These are phyloP conservation scores for Diplosphaera chodatii DNA, from an alignment of 139 green algal species.

Conservation along the genomic window DNA sequence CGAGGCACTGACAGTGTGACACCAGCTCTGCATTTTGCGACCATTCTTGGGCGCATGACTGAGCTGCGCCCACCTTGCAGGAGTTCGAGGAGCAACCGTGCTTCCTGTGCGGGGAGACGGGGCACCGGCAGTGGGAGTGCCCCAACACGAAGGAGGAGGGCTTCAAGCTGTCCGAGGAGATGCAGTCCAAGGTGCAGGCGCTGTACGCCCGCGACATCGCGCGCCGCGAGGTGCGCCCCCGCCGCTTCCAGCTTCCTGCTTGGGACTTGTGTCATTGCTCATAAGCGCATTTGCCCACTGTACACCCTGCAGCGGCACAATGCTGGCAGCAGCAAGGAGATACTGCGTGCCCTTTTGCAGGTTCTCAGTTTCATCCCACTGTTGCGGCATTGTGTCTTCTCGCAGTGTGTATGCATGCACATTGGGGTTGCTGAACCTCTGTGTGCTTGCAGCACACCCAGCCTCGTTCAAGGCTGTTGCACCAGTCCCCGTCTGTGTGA, in stretches of 20 bases:
- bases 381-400: no score
- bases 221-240: background rate
- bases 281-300: slow-evolving; percentile 25
- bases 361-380: no score
- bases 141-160: slow-evolving; percentile 47
- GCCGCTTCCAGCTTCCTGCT: background rate
- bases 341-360: no score
- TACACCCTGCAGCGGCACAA: slow-evolving; percentile 61
- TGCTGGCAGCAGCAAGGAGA: slow-evolving; percentile 48
- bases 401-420: no score
- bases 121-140: slow-evolving; percentile 54
- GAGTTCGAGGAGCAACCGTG: slow-evolving; percentile 52
- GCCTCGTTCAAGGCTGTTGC: no score
- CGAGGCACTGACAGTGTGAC: no score
- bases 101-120: slow-evolving; percentile 56
- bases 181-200: slow-evolving; percentile 50
- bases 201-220: background rate
- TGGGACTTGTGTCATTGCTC: background rate
- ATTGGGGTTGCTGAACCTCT: no score
- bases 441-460: no score
- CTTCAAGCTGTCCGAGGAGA: slow-evolving; percentile 67
- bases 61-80: background rate
- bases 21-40: no score
- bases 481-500: no score
- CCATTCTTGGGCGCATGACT: background rate